Percentiles rank a stretch among this genome's conserved stretches.
These are phyloP conservation scores for Pseudophaeomoniella oleicola DNA, from an alignment of 2,329 filamentous ascomycete species.

Conservation along the genomic window DNA sequence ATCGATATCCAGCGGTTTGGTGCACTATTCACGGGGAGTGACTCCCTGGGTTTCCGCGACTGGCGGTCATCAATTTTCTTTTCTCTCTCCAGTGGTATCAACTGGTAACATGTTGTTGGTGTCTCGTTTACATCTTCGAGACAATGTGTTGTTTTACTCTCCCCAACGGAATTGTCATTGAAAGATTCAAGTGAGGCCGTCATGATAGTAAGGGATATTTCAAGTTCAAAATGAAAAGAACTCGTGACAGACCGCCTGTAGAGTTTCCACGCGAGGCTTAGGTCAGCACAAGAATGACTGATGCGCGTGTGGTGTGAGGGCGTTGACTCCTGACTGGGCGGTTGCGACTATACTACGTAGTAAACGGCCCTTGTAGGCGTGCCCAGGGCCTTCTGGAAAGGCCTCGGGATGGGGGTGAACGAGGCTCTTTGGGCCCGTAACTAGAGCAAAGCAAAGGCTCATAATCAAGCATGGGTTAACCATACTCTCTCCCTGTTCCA, in stretches of 20 bases:
- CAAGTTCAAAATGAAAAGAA: background rate
- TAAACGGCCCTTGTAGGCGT: background rate
- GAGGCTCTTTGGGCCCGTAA: too few relatives aligned
- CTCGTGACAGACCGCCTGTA: background rate
- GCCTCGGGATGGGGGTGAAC: background rate
- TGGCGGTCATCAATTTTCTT: background rate
- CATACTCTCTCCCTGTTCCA: background rate
- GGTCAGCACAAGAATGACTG: background rate
- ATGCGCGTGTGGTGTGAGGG: background rate
- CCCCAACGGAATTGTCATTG: background rate
- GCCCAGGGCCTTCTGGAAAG: background rate
- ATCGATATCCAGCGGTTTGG: background rate
- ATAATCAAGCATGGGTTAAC: background rate
- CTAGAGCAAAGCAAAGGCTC: too few relatives aligned
- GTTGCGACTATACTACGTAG: background rate
- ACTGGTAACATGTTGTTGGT: background rate
- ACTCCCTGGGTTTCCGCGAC: too few relatives aligned
- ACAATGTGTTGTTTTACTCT: background rate
- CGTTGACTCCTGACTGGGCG: background rate
- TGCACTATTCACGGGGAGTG: background rate
- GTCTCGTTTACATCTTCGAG: background rate
- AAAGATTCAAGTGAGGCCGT: background rate
- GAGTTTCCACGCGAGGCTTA: background rate
- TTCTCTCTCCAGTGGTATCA: background rate
- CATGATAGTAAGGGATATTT: background rate